Percentiles rank a stretch among this genome's conserved stretches.
Evolutionary conservation across 2,329 filamentous ascomycete species (phyloP).

Genomic region (Colletotrichum spinosum): DNA sequence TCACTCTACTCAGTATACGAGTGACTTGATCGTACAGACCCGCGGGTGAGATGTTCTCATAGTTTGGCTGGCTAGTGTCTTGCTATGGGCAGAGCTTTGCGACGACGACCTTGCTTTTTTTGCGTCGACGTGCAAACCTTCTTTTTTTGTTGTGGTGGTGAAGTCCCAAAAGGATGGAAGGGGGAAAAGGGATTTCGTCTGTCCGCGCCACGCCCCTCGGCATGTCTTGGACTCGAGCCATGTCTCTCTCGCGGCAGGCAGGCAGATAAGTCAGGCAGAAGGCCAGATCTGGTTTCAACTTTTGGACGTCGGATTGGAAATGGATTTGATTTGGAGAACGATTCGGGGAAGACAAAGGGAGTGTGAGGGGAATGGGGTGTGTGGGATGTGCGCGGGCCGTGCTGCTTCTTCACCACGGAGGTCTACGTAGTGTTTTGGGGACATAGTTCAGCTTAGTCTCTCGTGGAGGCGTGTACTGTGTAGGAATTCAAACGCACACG

Average conservation of each 20-base stretch:
- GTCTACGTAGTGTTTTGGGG: too few relatives aligned
- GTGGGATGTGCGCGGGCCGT: too few relatives aligned
- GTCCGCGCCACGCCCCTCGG: slow-evolving; percentile 3
- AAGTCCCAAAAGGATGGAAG: neutral
- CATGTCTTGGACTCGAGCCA: neutral
- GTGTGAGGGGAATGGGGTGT: too few relatives aligned
- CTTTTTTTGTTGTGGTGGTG: slow-evolving; percentile 4
- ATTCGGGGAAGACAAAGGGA: too few relatives aligned
- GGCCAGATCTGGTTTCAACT: too few relatives aligned
- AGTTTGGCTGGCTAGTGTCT: neutral
- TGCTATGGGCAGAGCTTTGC: slow-evolving; percentile 6
- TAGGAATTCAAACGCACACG: neutral
- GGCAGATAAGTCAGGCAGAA: neutral
- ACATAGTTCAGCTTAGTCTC: neutral
- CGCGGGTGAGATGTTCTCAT: too few relatives aligned
- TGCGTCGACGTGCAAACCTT: slow-evolving; percentile 7
- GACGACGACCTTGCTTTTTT: neutral
- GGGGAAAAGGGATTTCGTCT: neutral
- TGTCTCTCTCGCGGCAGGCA: slow-evolving; percentile 2
- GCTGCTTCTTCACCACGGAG: too few relatives aligned
- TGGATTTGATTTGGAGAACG: too few relatives aligned
- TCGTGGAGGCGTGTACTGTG: neutral
- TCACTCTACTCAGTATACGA: neutral
- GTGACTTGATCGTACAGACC: too few relatives aligned
- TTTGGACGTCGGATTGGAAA: too few relatives aligned